phyloP scores from a whole-genome alignment of 345 rosid species.

The Brassica juncea region DNA sequence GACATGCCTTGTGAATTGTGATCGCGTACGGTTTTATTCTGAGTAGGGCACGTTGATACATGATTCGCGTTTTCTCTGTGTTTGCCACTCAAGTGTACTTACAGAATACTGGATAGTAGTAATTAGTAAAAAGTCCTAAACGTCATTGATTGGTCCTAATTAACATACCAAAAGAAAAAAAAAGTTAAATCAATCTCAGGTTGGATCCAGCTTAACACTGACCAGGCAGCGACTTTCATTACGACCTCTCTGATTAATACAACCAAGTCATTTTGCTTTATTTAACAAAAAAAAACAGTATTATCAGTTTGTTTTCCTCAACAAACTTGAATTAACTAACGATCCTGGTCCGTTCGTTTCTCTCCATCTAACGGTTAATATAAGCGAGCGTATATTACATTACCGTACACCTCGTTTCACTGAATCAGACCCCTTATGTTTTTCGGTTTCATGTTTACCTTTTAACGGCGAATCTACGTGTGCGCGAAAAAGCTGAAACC shows the following conservation, averaged over 20 bases:
- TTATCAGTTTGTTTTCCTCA: neutral
- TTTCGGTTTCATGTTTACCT: conserved; percentile 11
- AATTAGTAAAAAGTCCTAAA: neutral
- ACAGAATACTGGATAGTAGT: neutral
- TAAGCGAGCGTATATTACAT: neutral
- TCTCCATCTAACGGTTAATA: conserved; percentile 31
- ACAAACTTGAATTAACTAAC: neutral
- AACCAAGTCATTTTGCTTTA: neutral
- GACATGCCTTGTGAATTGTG: conserved; percentile 37
- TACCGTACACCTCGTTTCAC: neutral
- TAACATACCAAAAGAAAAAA: neutral
- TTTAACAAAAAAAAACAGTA: too few species aligned
- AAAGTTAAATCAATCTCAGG: neutral
- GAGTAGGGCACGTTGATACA: conserved; percentile 12
- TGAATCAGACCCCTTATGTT: neutral
- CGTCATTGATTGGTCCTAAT: neutral
- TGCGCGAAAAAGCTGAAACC: conserved; percentile 34
- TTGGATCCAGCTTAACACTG: neutral
- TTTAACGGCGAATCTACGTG: conserved; percentile 42
- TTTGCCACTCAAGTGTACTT: conserved; percentile 15
- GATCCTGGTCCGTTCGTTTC: neutral
- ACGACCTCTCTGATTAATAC: neutral
- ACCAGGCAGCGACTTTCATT: neutral
- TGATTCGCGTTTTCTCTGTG: conserved; percentile 13
- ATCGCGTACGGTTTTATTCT: conserved; percentile 17